phyloP scores from a whole-genome alignment of 2,329 filamentous ascomycete genomes.

The Fusarium albosuccineum region DNA sequence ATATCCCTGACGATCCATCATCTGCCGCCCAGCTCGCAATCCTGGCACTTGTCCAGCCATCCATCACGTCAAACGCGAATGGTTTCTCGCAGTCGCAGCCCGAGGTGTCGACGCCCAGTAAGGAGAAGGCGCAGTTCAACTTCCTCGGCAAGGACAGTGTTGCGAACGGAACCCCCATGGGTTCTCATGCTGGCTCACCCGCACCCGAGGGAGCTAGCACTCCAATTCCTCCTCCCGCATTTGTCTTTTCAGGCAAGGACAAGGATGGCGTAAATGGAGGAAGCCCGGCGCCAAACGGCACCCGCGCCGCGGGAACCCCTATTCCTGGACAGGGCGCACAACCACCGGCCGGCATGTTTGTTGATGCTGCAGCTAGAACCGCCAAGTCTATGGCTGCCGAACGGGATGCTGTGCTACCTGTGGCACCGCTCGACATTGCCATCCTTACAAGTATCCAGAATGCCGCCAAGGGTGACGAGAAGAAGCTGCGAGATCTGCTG shows the following conservation, averaged over 20 bases:
- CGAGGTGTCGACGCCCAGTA: slow-evolving; percentile 70
- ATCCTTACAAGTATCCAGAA: slow-evolving; percentile 92
- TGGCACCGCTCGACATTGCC: slow-evolving; percentile 87
- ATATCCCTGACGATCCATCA: slow-evolving; percentile 86
- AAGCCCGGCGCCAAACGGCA: slow-evolving; percentile 66
- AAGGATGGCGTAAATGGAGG: slow-evolving; percentile 61
- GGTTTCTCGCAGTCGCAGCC: slow-evolving; percentile 57
- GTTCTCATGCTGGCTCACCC: slow-evolving; percentile 89
- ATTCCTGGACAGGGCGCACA: slow-evolving; percentile 53
- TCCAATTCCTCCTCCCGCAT: slow-evolving; percentile 67
- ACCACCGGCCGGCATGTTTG: slow-evolving; percentile 61
- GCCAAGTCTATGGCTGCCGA: slow-evolving; percentile 71
- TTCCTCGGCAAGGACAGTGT: slow-evolving; percentile 76
- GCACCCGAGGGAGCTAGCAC: slow-evolving; percentile 82
- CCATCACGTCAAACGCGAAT: slow-evolving; percentile 61
- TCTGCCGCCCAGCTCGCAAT: slow-evolving; percentile 85
- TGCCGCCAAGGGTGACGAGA: slow-evolving; percentile 88
- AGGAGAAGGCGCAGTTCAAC: slow-evolving; percentile 76
- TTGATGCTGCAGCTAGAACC: slow-evolving; percentile 65
- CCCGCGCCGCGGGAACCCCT: slow-evolving; percentile 64
- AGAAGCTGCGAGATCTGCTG: slow-evolving; percentile 90
- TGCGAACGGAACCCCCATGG: slow-evolving; percentile 82
- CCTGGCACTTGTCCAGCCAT: slow-evolving; percentile 70
- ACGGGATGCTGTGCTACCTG: slow-evolving; percentile 83
- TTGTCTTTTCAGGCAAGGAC: slow-evolving; percentile 63